phyloP scores from a whole-genome alignment of 495 filamentous ascomycete genomes.

The Letharia columbiana region DNA sequence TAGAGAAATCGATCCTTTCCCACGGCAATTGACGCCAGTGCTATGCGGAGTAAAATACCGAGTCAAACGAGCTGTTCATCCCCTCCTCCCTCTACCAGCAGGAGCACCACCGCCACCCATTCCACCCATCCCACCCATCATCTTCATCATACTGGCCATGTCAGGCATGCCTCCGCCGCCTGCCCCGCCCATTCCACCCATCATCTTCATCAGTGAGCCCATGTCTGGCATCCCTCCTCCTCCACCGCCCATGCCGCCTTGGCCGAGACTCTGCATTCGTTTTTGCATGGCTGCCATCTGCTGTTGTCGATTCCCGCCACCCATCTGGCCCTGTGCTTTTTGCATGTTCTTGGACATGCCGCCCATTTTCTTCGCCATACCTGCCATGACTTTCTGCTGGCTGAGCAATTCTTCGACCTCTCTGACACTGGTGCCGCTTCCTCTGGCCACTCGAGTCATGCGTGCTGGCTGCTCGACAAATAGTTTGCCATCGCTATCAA shows the following conservation, averaged over 20 bases:
- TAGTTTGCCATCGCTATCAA: constrained; percentile 89
- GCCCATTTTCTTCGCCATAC: constrained; percentile 98
- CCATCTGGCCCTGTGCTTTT: constrained; percentile 81
- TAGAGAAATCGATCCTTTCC: not conserved
- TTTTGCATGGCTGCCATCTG: constrained; percentile 98
- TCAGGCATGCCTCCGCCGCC: constrained; percentile 43
- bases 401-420: constrained; percentile 97
- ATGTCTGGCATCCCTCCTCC: constrained; percentile 59
- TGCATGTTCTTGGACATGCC: constrained; percentile 96
- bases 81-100: constrained; percentile 5
- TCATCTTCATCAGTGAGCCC: constrained; percentile 77
- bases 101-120: constrained; percentile 9
- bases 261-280: constrained; percentile 84
- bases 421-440: constrained; percentile 81
- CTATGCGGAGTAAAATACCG: constrained; percentile 1
- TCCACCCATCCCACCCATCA: constrained; percentile 23
- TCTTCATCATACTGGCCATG: constrained; percentile 29
- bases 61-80: not conserved
- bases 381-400: constrained; percentile 97
- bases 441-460: constrained; percentile 85
- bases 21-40: constrained; percentile 1
- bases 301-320: constrained; percentile 77
- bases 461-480: constrained; percentile 88
- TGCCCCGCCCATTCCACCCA: constrained; percentile 48
- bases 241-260: constrained; percentile 45